Evolutionary conservation across 2,329 filamentous ascomycete species (phyloP).

Genomic region (Pleomassaria siparia): DNA sequence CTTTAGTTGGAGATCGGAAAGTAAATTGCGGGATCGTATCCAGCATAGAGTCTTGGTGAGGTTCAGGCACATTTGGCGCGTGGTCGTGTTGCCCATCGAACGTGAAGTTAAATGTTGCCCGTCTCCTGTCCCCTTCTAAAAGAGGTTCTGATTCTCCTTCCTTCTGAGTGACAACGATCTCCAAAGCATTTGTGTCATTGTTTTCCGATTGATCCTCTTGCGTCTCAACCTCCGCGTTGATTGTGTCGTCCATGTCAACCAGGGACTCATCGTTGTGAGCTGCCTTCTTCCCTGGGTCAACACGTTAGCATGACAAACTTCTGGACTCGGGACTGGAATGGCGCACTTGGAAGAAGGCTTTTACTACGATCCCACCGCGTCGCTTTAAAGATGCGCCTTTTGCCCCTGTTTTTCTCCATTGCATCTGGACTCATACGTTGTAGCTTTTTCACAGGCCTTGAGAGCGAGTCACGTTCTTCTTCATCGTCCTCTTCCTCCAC

Average conservation of each 20-base stretch:
- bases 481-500: conserved; percentile 18
- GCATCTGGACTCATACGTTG: conserved; percentile 39
- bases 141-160: background rate
- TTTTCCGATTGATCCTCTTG: background rate
- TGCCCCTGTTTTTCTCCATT: conserved; percentile 32
- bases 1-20: conserved; percentile 25
- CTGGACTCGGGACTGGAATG: background rate
- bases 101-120: conserved; percentile 5
- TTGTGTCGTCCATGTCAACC: conserved; percentile 6
- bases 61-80: background rate
- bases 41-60: conserved; percentile 3
- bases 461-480: conserved; percentile 35
- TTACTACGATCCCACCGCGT: conserved; percentile 42
- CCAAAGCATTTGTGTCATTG: background rate
- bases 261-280: background rate
- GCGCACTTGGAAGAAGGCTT: conserved; percentile 38
- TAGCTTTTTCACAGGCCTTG: conserved; percentile 49
- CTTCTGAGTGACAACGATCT: background rate
- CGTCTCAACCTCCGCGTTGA: conserved; percentile 10
- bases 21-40: conserved; percentile 22
- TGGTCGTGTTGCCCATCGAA: conserved; percentile 1
- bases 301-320: conserved; percentile 12
- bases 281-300: conserved; percentile 32
- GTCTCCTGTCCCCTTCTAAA: background rate
- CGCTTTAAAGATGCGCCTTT: conserved; percentile 35